Percentiles rank a stretch among this genome's conserved stretches.
Conservation (phyloP, 75 land plant genomes). For the Sequoia sempervirens region DNA sequence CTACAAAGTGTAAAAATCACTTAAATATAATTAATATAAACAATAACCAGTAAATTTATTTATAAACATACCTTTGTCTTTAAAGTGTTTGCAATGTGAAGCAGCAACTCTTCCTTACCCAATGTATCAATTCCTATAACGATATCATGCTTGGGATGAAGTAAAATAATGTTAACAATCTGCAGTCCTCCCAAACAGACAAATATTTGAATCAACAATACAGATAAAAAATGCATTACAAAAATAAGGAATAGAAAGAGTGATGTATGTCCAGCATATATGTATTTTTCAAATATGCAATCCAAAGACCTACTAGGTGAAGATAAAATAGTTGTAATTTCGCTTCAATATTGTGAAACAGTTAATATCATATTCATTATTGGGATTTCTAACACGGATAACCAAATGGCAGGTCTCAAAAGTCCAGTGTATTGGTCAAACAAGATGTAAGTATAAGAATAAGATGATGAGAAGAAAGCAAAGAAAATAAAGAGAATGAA, state of each 20-base stretch:
- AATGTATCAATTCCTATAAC: conserved; percentile 57
- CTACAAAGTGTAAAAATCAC: background rate
- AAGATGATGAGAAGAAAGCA: background rate
- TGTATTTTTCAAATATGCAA: background rate
- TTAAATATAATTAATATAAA: background rate
- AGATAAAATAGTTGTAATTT: background rate
- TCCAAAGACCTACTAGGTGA: background rate
- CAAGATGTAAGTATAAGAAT: background rate
- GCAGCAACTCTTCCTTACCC: conserved; percentile 69
- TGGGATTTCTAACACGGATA: background rate
- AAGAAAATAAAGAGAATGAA: background rate
- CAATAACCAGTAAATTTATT: background rate
- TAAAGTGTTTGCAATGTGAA: conserved; percentile 35
- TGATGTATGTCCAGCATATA: background rate
- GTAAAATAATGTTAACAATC: conserved; percentile 59
- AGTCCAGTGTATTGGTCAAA: background rate
- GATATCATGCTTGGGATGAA: conserved; percentile 50
- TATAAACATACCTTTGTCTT: conserved; percentile 47
- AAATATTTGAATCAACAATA: background rate
- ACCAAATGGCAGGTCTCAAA: background rate
- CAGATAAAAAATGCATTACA: background rate
- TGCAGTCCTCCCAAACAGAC: conserved; percentile 14
- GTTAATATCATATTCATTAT: background rate
- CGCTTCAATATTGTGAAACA: background rate
- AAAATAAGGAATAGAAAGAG: background rate